Evolutionary conservation across 1,284 basidiomycete species (phyloP).

Genomic region (Vanrija sp.): DNA sequence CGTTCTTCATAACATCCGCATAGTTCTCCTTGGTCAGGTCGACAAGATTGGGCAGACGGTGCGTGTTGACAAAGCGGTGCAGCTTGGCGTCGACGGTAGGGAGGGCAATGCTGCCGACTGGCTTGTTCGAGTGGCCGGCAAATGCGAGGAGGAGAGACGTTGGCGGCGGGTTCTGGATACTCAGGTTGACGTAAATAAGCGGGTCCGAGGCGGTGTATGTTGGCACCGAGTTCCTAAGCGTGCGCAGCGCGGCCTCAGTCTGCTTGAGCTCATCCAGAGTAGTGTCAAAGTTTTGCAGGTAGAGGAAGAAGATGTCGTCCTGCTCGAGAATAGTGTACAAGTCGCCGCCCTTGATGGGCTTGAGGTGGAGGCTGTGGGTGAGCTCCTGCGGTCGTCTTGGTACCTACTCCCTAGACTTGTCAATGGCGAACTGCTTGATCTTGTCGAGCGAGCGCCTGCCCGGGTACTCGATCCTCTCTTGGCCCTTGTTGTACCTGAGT

Average conservation of each 20-base stretch:
- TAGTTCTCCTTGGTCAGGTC: constrained; percentile 72
- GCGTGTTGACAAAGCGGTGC: constrained; percentile 57
- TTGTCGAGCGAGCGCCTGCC: constrained; percentile 65
- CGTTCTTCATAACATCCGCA: constrained; percentile 71
- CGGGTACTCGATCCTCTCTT: constrained; percentile 56
- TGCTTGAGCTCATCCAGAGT: constrained; percentile 44
- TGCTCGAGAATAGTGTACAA: constrained; percentile 56
- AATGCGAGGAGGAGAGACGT: constrained; percentile 65
- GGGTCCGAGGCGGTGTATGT: constrained; percentile 55
- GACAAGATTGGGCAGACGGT: constrained; percentile 65
- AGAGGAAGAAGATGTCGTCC: constrained; percentile 67
- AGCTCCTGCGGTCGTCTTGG: constrained; percentile 50
- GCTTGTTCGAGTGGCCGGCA: constrained; percentile 58
- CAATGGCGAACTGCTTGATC: constrained; percentile 60
- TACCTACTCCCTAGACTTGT: constrained; percentile 57
- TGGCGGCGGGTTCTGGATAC: constrained; percentile 52
- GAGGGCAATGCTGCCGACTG: constrained; percentile 40
- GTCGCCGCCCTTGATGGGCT: constrained; percentile 48
- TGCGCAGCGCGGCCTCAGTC: constrained; percentile 54
- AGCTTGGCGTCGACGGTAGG: constrained; percentile 27
- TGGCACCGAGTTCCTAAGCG: constrained; percentile 65
- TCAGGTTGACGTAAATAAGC: constrained; percentile 54
- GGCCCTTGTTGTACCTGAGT: background rate
- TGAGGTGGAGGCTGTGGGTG: constrained; percentile 50
- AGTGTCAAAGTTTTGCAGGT: constrained; percentile 58